Evolutionary conservation across 2,329 filamentous ascomycete genomes (phyloP).

Genomic region (Chrysosporium keratinophilum): DNA sequence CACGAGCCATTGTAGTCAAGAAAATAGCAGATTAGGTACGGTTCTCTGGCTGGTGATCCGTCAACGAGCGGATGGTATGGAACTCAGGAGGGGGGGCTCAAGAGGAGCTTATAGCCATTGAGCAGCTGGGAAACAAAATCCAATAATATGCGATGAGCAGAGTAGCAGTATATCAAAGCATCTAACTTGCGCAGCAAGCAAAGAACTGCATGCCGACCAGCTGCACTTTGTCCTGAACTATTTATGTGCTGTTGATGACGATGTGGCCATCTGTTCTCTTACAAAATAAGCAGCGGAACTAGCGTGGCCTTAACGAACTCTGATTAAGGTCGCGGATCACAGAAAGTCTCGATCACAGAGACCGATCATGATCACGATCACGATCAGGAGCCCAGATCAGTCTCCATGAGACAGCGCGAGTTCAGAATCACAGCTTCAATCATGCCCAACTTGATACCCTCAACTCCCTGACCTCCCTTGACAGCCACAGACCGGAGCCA

Average conservation of each 20-base stretch:
- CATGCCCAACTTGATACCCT: not conserved
- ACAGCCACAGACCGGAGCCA: not conserved
- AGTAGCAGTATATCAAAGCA: not conserved
- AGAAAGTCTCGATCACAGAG: not conserved
- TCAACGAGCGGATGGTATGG: not conserved
- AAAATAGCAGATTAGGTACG: not conserved
- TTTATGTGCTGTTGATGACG: conserved; percentile 20
- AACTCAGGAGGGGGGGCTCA: not conserved
- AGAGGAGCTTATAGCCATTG: not conserved
- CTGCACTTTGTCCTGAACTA: not conserved
- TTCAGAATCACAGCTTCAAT: not conserved
- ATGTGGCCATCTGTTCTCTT: conserved; percentile 30
- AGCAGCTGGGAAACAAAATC: not conserved
- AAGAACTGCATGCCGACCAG: not conserved
- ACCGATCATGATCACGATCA: no score
- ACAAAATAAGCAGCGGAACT: conserved; percentile 14
- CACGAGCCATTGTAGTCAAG: conserved; percentile 51
- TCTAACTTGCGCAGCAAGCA: not conserved
- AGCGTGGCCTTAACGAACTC: conserved; percentile 8
- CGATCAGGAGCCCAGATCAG: no score
- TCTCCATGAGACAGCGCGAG: no score
- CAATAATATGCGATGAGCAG: not conserved
- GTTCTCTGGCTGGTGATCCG: not conserved
- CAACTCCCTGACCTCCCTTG: not conserved
- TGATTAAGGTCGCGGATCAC: not conserved